These are phyloP conservation scores for Silene latifolia DNA, from an alignment of 148 eudicot species.

Conservation along the genomic window DNA sequence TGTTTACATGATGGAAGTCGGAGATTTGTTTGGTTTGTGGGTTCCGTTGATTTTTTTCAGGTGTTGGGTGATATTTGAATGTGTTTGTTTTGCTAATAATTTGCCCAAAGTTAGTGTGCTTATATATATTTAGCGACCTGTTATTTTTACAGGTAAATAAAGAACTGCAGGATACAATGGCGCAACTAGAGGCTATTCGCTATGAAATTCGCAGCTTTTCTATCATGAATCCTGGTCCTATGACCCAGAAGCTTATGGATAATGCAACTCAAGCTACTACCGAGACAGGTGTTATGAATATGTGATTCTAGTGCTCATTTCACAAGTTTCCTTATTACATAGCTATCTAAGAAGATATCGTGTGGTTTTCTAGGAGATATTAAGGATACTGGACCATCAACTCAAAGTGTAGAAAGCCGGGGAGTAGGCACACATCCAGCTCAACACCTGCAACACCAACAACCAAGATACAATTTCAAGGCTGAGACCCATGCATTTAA, in stretches of 20 bases:
- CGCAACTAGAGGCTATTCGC: slow-evolving; percentile 90
- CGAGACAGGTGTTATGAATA: slow-evolving; percentile 33
- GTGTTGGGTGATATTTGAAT: neutral
- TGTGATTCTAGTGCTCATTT: neutral
- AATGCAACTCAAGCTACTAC: slow-evolving; percentile 34
- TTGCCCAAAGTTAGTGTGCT: neutral
- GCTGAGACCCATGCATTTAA: slow-evolving; percentile 26
- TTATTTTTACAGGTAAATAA: slow-evolving; percentile 61
- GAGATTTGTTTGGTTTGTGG: neutral
- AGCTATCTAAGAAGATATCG: neutral
- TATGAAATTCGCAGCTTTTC: slow-evolving; percentile 74
- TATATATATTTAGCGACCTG: neutral
- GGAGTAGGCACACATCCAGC: slow-evolving; percentile 8
- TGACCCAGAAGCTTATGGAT: slow-evolving; percentile 69
- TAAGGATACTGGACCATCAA: slow-evolving; percentile 20
- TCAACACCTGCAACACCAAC: slow-evolving; percentile 16
- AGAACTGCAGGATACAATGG: slow-evolving; percentile 87
- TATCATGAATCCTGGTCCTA: slow-evolving; percentile 79
- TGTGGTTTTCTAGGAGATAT: slow-evolving; percentile 21
- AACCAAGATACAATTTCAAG: slow-evolving; percentile 20
- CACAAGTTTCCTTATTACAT: neutral
- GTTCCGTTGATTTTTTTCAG: neutral
- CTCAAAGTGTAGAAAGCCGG: slow-evolving; percentile 23
- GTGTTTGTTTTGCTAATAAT: neutral
- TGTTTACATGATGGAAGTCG: neutral